Conservation (phyloP, 352 stramenopile genomes). For the Peronospora destructor region DNA sequence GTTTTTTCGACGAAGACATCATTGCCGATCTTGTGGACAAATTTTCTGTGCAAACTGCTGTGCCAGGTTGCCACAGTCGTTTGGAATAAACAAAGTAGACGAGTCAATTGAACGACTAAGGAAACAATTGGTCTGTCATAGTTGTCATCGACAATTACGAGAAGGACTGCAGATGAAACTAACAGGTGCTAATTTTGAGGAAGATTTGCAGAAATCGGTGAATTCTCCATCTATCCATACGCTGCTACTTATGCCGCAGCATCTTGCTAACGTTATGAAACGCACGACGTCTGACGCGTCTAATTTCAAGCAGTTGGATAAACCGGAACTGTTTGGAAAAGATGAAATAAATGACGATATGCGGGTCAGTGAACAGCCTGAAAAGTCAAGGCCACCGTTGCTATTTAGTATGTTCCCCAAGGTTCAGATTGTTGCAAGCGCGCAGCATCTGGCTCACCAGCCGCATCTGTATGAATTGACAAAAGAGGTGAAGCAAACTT, state of each 20-base stretch:
- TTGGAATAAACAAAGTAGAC: constrained; percentile 67
- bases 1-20: constrained; percentile 70
- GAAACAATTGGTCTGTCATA: constrained; percentile 84
- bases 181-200: constrained; percentile 32
- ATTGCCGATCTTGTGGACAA: constrained; percentile 81
- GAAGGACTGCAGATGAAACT: constrained; percentile 78
- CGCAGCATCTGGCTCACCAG: constrained; percentile 70
- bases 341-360: constrained; percentile 75
- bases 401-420: constrained; percentile 84
- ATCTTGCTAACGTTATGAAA: constrained; percentile 62
- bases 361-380: constrained; percentile 41
- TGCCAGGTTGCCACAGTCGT: constrained; percentile 67
- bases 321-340: constrained; percentile 64
- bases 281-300: constrained; percentile 48
- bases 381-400: constrained; percentile 44
- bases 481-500: constrained; percentile 36
- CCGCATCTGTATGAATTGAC: constrained; percentile 46
- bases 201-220: constrained; percentile 23
- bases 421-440: constrained; percentile 74
- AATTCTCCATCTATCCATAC: constrained; percentile 40
- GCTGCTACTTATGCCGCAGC: constrained; percentile 68
- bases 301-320: constrained; percentile 61
- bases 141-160: constrained; percentile 70
- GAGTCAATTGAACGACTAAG: constrained; percentile 65
- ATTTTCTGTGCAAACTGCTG: constrained; percentile 84